Evolutionary conservation across 2,329 filamentous ascomycete species (phyloP), one percentile per base, ranked within the genome.

Genomic region (Aspergillus sergii): DNA sequence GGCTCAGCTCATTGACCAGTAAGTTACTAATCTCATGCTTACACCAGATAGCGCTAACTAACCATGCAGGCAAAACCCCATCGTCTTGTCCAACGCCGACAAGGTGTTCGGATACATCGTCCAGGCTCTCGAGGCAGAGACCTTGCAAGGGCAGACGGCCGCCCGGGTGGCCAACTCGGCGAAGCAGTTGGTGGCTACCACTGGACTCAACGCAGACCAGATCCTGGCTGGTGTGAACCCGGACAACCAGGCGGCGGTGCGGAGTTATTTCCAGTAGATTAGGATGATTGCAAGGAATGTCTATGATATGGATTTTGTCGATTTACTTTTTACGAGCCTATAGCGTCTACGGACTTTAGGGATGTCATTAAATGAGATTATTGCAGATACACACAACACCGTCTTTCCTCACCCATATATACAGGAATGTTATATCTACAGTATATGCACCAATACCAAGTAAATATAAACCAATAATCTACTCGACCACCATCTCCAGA

Each of bases 1-100:
- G 63, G 89, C 92, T 14, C 90, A 97, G 76, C 81, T 99, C 66
- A 97, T 98, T 76, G 91, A 96, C 70, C 91, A 96, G 95, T 97
- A 88, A 87, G 93, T 89, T 63, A 57, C 8, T 41, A 28, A 16
- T 57, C 34, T 26, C 36, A 14, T 19, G 2, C 9, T 14, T 32
- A 9, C 30, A 34, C 28, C 28, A 7, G 14, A 32, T 23, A 34
- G 4, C 14, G 12, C 53, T 9, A 14, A 32, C 23, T 45, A 46
- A 63, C 65, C 71, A 65, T 50, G 45, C 61, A 98, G 95, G 78
- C 91, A 91, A 88, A 92, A 97, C 73, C 91, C 92, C 0, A 89
- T 88, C 16, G 91, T 97, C 54, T 84, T 93, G 72, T 83, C 85
- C 66, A 91, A 95, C 75, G 89, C 92, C 8, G 87, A 87, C 68